phyloP scores from a whole-genome alignment of 495 filamentous ascomycete genomes.

The Lasiosphaeria miniovina region DNA sequence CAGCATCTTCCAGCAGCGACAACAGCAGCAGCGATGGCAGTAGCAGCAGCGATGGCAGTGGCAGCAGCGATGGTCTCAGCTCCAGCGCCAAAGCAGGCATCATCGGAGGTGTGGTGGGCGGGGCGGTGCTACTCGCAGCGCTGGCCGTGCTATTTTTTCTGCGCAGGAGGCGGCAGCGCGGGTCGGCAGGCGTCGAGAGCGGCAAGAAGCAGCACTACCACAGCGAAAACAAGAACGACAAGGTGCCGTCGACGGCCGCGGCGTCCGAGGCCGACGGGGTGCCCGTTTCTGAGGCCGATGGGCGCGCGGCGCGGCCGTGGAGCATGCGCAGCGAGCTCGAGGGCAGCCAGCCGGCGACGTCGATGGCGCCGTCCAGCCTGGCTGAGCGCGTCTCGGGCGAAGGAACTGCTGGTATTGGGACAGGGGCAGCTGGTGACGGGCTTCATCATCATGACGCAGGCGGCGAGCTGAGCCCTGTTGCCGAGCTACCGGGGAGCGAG shows the following conservation, averaged over 20 bases:
- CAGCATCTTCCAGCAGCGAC: background rate
- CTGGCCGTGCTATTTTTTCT: constrained; percentile 17
- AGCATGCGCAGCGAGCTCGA: constrained; percentile 26
- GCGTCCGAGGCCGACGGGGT: constrained; percentile 15
- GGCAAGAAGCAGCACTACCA: background rate
- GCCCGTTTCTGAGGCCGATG: constrained; percentile 21
- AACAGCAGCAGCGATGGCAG: background rate
- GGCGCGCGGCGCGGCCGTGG: constrained; percentile 20
- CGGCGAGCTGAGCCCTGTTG: constrained; percentile 14
- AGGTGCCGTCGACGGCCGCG: constrained; percentile 3
- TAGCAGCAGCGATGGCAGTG: background rate
- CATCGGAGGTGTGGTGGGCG: constrained; percentile 15
- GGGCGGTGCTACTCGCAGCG: constrained; percentile 4
- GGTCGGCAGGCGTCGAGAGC: background rate
- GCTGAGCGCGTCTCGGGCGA: background rate
- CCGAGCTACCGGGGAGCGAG: constrained; percentile 22
- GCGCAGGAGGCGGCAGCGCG: constrained; percentile 1
- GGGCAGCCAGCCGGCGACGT: constrained; percentile 8
- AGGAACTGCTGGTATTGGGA: background rate
- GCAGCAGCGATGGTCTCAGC: too few species aligned
- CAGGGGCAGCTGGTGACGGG: background rate
- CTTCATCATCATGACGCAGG: background rate
- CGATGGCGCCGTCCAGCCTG: background rate
- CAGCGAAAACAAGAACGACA: background rate
- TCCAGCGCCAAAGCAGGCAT: constrained; percentile 22